phyloP scores from a whole-genome alignment of 495 filamentous ascomycete genomes.

The Hyphodiscus hymeniophilus region DNA sequence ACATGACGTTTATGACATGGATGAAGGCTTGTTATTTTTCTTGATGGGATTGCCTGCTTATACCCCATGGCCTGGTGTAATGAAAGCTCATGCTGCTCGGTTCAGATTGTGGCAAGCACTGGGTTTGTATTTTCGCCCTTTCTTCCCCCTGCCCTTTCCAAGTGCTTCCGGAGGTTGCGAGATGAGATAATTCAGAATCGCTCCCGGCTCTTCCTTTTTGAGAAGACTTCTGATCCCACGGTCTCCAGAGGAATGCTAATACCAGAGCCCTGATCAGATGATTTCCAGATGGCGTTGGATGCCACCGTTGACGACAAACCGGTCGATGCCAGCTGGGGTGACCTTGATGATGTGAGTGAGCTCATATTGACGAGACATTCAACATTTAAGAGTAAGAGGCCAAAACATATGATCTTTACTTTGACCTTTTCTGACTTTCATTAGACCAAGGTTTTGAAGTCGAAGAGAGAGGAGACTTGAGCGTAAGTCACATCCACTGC shows the following conservation, averaged over 20 bases:
- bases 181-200: too few species aligned
- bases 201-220: too few species aligned
- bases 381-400: constrained; percentile 15
- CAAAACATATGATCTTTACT: neutral
- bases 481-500: constrained; percentile 7
- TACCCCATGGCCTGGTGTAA: constrained; percentile 40
- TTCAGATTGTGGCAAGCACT: constrained; percentile 40
- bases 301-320: constrained; percentile 31
- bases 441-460: constrained; percentile 10
- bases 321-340: constrained; percentile 40
- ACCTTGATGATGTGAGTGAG: constrained; percentile 45
- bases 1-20: constrained; percentile 46
- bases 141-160: too few species aligned
- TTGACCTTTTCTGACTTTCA: neutral
- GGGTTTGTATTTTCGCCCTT: too few species aligned
- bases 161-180: too few species aligned
- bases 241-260: too few species aligned
- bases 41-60: constrained; percentile 44
- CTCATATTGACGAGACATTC: constrained; percentile 35
- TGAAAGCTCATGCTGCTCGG: constrained; percentile 43
- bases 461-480: constrained; percentile 19
- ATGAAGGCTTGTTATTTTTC: constrained; percentile 43
- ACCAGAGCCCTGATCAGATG: too few species aligned
- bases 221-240: too few species aligned
- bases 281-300: constrained; percentile 43